Evolutionary conservation across 2,329 filamentous ascomycete genomes (phyloP), one percentile per base, ranked within the genome.

Genomic region (Cordyceps fumosorosea): DNA sequence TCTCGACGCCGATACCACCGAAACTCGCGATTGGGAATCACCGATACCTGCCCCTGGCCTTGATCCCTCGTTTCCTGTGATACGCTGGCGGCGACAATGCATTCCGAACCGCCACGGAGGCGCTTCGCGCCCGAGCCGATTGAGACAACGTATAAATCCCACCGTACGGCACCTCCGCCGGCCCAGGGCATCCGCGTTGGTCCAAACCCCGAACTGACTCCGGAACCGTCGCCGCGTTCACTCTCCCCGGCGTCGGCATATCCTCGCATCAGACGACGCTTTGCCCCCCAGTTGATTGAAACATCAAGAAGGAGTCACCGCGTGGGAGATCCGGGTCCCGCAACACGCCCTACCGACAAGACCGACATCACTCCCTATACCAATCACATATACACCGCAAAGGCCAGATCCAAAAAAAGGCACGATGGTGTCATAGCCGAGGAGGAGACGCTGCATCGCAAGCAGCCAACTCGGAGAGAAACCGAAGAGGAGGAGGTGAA

Each of bases 261-360:
- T 12, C 54, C 34, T 5, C 60, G 60, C 18, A 37, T 34, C 11
- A 52, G 55, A 69, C 77, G 67, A 32, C 79, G 81, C 65, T 96
- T 96, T 72, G 83, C 87, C 34, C 91, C 91, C 14, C 88, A 93
- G 69, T 79, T 96, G 61, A 87, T 96, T 65, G 91, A 93, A 74
- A 93, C 90, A 3, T 89, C 89, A 4, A 85, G 86, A 68, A 82
- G 91, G 59, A 86, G 86, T 40, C 85, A 89, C 65, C 86, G 86
- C 69, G 83, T 83, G 18, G 86, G 86, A 22, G 88, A 91, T 67
- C 74, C 80, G 1, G 81, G 80, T 6, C 85, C 86, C 22, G 84
- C 86, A 34, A 84, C 86, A 24, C 80, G 80, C 60, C 85, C 83
- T 12, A 82, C 83, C 63, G 86, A 90, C 75, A 90, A 88, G 76